phyloP scores from a whole-genome alignment of 768 basidiomycete genomes.

The Hypholoma fasciculare region DNA sequence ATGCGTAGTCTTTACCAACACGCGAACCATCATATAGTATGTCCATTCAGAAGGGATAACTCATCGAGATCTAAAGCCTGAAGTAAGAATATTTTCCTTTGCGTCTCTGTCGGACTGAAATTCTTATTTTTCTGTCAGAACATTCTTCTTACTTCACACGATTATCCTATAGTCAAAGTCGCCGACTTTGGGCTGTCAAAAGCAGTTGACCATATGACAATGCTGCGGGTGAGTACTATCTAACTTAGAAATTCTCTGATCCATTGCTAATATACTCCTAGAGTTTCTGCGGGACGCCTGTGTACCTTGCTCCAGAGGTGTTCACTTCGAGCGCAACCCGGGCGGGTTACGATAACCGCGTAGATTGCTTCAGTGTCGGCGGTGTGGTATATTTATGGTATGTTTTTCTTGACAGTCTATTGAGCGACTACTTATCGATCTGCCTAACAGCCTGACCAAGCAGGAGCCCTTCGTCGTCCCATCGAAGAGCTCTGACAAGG shows the following conservation, averaged over 20 bases:
- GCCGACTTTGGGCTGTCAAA: background rate
- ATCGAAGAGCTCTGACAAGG: background rate
- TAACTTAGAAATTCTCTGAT: background rate
- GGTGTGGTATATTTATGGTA: background rate
- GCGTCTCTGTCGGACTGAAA: background rate
- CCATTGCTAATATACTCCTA: background rate
- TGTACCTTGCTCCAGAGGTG: background rate
- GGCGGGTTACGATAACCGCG: background rate
- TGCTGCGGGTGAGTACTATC: background rate
- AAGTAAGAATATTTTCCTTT: background rate
- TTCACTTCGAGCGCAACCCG: background rate
- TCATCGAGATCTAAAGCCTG: background rate
- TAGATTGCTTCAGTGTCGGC: background rate
- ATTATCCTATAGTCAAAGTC: background rate
- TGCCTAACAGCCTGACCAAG: background rate
- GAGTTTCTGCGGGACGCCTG: background rate
- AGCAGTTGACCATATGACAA: background rate
- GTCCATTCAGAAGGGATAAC: background rate
- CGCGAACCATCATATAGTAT: background rate
- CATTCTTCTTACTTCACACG: background rate
- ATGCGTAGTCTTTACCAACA: background rate
- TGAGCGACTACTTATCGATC: background rate
- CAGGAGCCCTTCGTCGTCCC: background rate
- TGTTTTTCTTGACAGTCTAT: background rate
- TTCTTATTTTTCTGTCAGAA: background rate